Evolutionary conservation across 345 rosid genomes (phyloP).

Genomic region (Aegle marmelos): DNA sequence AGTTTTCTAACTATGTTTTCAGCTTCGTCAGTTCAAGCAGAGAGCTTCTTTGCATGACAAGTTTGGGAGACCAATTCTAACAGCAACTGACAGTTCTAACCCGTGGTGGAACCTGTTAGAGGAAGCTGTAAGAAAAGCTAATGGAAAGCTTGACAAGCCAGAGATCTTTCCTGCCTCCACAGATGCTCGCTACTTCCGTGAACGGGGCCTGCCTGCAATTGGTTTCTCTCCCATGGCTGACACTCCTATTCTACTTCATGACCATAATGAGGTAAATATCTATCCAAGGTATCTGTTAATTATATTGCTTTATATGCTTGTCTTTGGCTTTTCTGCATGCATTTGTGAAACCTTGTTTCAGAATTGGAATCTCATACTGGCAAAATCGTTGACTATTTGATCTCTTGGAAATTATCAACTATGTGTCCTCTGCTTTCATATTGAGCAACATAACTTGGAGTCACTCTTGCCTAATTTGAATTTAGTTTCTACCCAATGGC

Average conservation of each 20-base stretch:
- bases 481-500: neutral
- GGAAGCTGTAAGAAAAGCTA: constrained; percentile 70
- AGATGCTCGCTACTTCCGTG: constrained; percentile 75
- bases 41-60: constrained; percentile 34
- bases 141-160: constrained; percentile 66
- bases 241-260: constrained; percentile 87
- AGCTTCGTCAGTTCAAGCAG: constrained; percentile 80
- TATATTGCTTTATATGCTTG: neutral
- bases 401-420: neutral
- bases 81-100: constrained; percentile 65
- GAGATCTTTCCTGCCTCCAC: constrained; percentile 93
- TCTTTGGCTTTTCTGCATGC: neutral
- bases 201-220: constrained; percentile 68
- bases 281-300: neutral
- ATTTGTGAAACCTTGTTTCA: neutral
- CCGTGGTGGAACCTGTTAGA: constrained; percentile 89
- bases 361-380: neutral
- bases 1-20: constrained; percentile 23
- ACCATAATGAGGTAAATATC: constrained; percentile 76
- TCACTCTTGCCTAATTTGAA: neutral
- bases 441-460: neutral
- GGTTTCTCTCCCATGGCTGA: constrained; percentile 94
- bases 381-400: neutral
- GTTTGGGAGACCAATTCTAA: constrained; percentile 53
- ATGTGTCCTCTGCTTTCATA: neutral